phyloP scores from a whole-genome alignment of 1,284 basidiomycete species.

The Hemileia vastatrix region DNA sequence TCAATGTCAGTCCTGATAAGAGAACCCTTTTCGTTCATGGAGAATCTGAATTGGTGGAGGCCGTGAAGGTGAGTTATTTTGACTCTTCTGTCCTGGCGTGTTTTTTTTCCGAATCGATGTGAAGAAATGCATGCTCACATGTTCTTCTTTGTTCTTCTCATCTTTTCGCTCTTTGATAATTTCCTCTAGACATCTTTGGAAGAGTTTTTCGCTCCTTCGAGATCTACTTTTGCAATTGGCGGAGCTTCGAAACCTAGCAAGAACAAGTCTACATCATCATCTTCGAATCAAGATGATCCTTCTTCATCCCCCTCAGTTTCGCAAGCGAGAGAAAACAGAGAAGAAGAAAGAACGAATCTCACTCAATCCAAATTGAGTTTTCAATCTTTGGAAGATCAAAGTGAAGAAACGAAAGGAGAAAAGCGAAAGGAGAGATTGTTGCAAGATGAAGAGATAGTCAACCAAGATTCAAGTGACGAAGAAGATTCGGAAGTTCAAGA shows the following conservation, averaged over 20 bases:
- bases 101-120: background rate
- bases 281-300: too few relatives aligned
- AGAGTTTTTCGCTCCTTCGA: constrained; percentile 54
- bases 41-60: constrained; percentile 69
- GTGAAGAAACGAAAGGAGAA: too few relatives aligned
- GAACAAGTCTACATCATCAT: too few relatives aligned
- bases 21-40: constrained; percentile 83
- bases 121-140: background rate
- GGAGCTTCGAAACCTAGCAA: too few relatives aligned
- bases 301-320: too few relatives aligned
- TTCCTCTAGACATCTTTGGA: constrained; percentile 55
- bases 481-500: too few relatives aligned
- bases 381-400: background rate
- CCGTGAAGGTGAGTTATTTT: constrained; percentile 56
- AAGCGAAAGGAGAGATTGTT: background rate
- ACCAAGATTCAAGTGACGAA: too few relatives aligned
- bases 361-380: background rate
- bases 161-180: background rate
- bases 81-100: constrained; percentile 4
- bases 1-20: constrained; percentile 96
- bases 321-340: too few relatives aligned
- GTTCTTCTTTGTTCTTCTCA: background rate
- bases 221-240: constrained; percentile 55
- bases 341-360: background rate
- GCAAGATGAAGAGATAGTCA: background rate